A percentile compares a stretch with the other conserved stretches of the same genome.
These are phyloP conservation scores for Friedmanniomyces simplex DNA, from an alignment of 495 filamentous ascomycete genomes.

Conservation along the genomic window DNA sequence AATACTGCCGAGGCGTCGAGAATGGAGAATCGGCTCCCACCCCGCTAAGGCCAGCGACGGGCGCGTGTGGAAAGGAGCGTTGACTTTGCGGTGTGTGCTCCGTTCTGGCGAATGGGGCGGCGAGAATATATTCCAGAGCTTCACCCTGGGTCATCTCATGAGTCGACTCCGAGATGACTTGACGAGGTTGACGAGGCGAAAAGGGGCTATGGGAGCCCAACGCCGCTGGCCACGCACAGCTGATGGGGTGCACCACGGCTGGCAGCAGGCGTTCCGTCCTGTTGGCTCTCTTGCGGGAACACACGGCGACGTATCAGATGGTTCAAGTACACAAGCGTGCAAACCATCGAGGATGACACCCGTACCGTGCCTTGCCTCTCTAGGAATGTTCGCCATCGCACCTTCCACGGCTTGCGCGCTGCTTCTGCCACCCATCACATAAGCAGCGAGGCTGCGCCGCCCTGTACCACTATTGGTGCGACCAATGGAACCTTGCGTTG, in stretches of 20 bases:
- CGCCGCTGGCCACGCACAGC: not conserved
- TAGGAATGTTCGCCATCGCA: not conserved
- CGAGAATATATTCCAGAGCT: not conserved
- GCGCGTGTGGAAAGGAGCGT: not conserved
- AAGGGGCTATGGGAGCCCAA: slow-evolving; percentile 1
- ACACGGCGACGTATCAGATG: not conserved
- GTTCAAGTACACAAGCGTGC: slow-evolving; percentile 1
- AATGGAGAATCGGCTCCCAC: not conserved
- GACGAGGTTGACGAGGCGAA: not conserved
- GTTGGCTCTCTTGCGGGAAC: not conserved
- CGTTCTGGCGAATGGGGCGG: not conserved
- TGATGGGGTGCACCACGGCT: not conserved
- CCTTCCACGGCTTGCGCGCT: not conserved
- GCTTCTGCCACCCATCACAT: not conserved
- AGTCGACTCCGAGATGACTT: not conserved
- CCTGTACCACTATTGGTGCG: not conserved
- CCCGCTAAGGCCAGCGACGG: not conserved
- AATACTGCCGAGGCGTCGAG: slow-evolving; percentile 1
- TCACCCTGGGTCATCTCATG: not conserved
- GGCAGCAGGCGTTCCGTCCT: not conserved
- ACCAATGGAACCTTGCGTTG: not conserved
- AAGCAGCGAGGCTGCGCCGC: not conserved
- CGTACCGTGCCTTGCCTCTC: not conserved
- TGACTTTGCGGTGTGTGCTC: slow-evolving; percentile 2
- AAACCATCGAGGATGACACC: not conserved